phyloP scores from a whole-genome alignment of 768 basidiomycete genomes.

The Coprinellus micaceus region DNA sequence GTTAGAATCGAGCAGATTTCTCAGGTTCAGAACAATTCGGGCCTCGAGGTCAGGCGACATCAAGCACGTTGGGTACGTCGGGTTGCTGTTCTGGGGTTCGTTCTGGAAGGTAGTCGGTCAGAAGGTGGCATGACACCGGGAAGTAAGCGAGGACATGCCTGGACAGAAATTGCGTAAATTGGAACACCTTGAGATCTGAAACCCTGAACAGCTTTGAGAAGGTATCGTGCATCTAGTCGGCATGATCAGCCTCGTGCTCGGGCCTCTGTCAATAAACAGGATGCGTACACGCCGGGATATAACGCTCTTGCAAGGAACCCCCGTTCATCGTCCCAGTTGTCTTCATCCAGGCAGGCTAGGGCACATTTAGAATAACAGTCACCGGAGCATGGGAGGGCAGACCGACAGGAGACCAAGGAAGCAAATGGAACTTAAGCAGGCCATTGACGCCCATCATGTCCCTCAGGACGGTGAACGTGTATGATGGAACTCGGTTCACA shows the following conservation, averaged over 20 bases:
- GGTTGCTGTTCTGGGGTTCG: slow-evolving; percentile 53
- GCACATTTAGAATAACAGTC: neutral
- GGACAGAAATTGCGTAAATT: slow-evolving; percentile 60
- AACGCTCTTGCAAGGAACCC: slow-evolving; percentile 51
- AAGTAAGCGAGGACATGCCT: slow-evolving; percentile 24
- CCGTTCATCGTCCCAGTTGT: slow-evolving; percentile 62
- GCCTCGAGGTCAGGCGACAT: slow-evolving; percentile 57
- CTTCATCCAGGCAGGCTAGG: slow-evolving; percentile 80
- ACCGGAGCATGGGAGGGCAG: neutral
- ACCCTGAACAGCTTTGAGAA: slow-evolving; percentile 69
- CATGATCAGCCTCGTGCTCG: neutral
- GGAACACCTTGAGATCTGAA: slow-evolving; percentile 59
- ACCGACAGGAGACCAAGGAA: slow-evolving; percentile 73
- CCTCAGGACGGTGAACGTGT: slow-evolving; percentile 57
- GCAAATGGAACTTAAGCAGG: slow-evolving; percentile 24
- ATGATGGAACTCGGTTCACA: slow-evolving; percentile 54
- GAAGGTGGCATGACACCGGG: neutral
- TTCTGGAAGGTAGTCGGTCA: slow-evolving; percentile 26
- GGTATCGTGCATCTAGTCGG: slow-evolving; percentile 61
- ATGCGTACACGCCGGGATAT: slow-evolving; percentile 45
- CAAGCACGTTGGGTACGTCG: slow-evolving; percentile 64
- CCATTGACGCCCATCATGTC: slow-evolving; percentile 62
- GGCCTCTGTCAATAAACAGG: neutral
- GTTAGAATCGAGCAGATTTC: slow-evolving; percentile 58
- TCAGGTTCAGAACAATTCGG: slow-evolving; percentile 51